Evolutionary conservation across 2,329 filamentous ascomycete species (phyloP).

Genomic region (Arachnopeziza araneosa): DNA sequence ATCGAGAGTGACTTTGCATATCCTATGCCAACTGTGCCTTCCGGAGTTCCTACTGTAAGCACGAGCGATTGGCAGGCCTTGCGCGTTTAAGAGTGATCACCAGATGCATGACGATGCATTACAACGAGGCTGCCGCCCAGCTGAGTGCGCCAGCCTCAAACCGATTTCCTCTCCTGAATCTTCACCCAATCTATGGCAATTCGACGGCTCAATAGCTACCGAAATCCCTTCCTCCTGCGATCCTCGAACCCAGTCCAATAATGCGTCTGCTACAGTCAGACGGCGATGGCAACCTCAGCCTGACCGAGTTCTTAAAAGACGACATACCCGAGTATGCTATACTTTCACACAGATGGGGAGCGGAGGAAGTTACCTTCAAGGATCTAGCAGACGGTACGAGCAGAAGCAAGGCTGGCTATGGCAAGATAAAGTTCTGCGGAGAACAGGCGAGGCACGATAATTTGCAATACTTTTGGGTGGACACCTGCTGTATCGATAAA

Average conservation of each 20-base stretch:
- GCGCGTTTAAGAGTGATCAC: neutral
- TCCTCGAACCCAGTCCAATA: neutral
- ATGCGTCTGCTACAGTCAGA: slow-evolving; percentile 5
- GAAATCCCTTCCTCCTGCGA: neutral
- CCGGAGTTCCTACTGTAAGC: no score
- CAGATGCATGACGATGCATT: neutral
- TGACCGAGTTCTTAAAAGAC: slow-evolving; percentile 4
- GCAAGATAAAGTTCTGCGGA: slow-evolving; percentile 5
- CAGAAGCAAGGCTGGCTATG: slow-evolving; percentile 9
- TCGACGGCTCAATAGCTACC: neutral
- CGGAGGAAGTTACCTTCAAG: slow-evolving; percentile 9
- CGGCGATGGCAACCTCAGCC: slow-evolving; percentile 4
- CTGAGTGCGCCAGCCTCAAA: neutral
- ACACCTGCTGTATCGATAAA: neutral
- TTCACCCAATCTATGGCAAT: neutral
- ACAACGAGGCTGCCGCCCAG: neutral
- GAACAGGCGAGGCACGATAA: slow-evolving; percentile 1
- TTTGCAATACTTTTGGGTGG: slow-evolving; percentile 1
- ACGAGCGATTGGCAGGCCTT: neutral
- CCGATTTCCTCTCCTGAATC: neutral
- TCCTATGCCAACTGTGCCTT: no score
- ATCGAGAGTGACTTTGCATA: no score
- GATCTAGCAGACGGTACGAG: slow-evolving; percentile 4
- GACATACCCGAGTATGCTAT: slow-evolving; percentile 13
- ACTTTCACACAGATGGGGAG: slow-evolving; percentile 13